Conservation (phyloP, 768 basidiomycete species). For the Tulasnella sp. region DNA sequence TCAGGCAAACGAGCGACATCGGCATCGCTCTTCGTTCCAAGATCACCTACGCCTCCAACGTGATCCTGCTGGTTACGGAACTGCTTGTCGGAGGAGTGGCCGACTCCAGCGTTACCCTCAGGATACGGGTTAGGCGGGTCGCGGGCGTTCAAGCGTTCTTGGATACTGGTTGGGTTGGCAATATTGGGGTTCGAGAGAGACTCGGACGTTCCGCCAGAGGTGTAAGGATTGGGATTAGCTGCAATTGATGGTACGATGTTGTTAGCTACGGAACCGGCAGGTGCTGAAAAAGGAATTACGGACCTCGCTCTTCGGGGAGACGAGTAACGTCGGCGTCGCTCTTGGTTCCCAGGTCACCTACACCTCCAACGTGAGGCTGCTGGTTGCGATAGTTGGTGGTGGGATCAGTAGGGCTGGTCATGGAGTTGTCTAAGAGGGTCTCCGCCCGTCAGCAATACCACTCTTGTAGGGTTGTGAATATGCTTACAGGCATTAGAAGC, state of each 20-base stretch:
- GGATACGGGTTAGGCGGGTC: conserved; percentile 9
- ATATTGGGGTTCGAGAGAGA: background rate
- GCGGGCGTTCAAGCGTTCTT: conserved; percentile 7
- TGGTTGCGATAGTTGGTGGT: conserved; percentile 8
- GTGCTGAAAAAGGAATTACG: background rate
- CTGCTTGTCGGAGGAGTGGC: background rate
- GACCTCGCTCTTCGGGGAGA: conserved; percentile 24
- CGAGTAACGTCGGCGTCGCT: background rate
- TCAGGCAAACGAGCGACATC: conserved; percentile 19
- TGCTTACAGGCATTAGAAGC: background rate
- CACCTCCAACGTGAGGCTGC: conserved; percentile 18
- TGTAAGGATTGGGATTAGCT: conserved; percentile 5
- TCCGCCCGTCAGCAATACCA: background rate
- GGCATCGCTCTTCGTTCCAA: conserved; percentile 13
- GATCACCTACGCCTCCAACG: conserved; percentile 19
- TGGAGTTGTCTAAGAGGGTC: background rate
- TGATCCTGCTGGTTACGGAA: background rate
- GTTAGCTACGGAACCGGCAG: background rate
- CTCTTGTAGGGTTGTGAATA: no score
- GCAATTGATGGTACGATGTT: no score
- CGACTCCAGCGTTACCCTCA: background rate
- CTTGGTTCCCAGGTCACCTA: conserved; percentile 10
- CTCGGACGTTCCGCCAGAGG: background rate
- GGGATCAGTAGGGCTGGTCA: background rate
- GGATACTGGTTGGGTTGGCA: background rate